Percentiles rank a stretch among this genome's conserved stretches.
Conservation (phyloP, 2,329 filamentous ascomycete species). For the Cladosporium sp. region DNA sequence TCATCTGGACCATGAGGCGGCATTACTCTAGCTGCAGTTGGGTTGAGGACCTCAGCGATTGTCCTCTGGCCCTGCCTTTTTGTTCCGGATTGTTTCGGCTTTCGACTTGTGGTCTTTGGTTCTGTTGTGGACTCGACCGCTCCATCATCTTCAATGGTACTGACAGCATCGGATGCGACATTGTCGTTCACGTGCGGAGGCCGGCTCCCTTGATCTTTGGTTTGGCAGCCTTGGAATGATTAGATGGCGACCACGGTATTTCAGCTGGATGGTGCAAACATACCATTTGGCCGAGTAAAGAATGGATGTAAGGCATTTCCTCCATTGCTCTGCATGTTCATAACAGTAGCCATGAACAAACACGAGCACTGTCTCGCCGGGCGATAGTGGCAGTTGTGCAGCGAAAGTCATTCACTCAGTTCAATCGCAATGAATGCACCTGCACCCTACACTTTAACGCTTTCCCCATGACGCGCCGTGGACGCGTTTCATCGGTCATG, state of each 20-base stretch:
- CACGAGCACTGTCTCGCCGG: not conserved
- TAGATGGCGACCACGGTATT: slow-evolving; percentile 1
- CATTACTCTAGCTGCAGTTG: not conserved
- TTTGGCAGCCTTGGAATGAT: not conserved
- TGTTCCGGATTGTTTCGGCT: slow-evolving; percentile 15
- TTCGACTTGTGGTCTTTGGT: slow-evolving; percentile 21
- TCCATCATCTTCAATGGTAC: slow-evolving; percentile 25
- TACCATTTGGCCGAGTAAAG: slow-evolving; percentile 31
- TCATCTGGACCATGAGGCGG: not conserved
- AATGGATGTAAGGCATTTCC: slow-evolving; percentile 34
- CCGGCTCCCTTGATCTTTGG: not conserved
- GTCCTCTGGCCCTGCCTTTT: slow-evolving; percentile 32
- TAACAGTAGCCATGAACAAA: slow-evolving; percentile 18
- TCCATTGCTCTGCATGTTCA: slow-evolving; percentile 18
- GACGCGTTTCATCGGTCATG: not conserved
- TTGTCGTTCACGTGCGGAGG: slow-evolving; percentile 4
- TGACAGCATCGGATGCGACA: not conserved
- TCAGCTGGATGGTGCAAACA: slow-evolving; percentile 1
- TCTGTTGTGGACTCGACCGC: slow-evolving; percentile 20
- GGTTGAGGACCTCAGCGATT: slow-evolving; percentile 32
- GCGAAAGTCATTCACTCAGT: not conserved
- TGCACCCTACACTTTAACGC: not conserved
- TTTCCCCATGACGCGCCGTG: not conserved
- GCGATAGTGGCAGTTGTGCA: not conserved
- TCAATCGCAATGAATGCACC: not conserved